Evolutionary conservation across 2,329 filamentous ascomycete genomes (phyloP), one percentile per base, ranked within the genome.

Genomic region (Trichophyton rubrum): DNA sequence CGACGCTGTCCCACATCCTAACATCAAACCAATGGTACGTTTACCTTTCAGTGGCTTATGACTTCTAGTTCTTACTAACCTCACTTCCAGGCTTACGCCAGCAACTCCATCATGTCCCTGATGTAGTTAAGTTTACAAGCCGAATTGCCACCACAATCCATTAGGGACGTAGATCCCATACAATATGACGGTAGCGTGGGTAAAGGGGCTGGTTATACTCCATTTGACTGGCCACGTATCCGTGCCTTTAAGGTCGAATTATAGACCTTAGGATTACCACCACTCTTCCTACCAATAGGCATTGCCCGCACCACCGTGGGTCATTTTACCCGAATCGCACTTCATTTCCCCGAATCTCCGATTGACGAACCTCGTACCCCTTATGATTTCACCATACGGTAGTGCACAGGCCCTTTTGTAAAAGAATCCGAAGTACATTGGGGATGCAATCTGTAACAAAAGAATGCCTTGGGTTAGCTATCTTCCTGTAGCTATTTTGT

Each of bases 1-100:
- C 67, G 91, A 97, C 68, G 93, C 93, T 6, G 93, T 99, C 59
- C 91, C 91, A 64, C 93, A 99, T 79, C 93, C 93, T 11, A 83
- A 95, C 69, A 93, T 99, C 72, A 90, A 88, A 74, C 92, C 93
- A 13, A 99, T 99, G 84, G 83, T 80, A 72, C 71, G 75, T 69
- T 35, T 5, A 49, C 56, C n/a, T 13, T 35, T n/a, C 27, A n/a
- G 17, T 35, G n/a, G 2, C 3, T 20, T 9, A 9, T 6, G 33
- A n/a, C 7, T 49, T n/a, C 24, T 56, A 20, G 22, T 15, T n/a
- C 43, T 27, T 49, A 13, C 59, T 61, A 45, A 51, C 40, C 24
- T 41, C 20, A 15, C 51, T 40, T 58, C 3, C 56, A 72, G 86
- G 86, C 73, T 33, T 74, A 75, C 63, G 73, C 72, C 17, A 67